Percentiles rank a stretch among this genome's conserved stretches.
Conservation (phyloP, 2,329 filamentous ascomycete species). For the Aspergillus sp. region DNA sequence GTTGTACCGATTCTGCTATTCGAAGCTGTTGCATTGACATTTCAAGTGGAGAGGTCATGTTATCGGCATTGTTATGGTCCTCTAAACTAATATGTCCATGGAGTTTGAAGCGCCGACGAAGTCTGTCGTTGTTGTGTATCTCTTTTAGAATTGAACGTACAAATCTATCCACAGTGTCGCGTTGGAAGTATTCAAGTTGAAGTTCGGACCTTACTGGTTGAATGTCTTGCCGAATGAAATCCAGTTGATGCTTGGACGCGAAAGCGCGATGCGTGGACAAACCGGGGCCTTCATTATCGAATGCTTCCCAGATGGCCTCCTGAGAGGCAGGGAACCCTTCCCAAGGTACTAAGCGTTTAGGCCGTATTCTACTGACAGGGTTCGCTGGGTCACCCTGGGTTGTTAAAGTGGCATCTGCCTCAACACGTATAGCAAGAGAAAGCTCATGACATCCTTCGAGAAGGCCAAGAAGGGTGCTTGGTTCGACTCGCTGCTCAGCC, state of each 20-base stretch:
- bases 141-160: too few relatives aligned
- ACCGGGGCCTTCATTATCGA: conserved; percentile 12
- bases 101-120: conserved; percentile 7
- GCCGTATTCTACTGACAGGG: conserved; percentile 18
- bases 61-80: too few relatives aligned
- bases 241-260: conserved; percentile 19
- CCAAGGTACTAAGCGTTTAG: conserved; percentile 26
- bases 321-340: conserved; percentile 27
- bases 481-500: too few relatives aligned
- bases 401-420: too few relatives aligned
- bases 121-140: conserved; percentile 12
- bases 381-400: too few relatives aligned
- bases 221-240: conserved; percentile 2
- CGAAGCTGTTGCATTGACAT: too few relatives aligned
- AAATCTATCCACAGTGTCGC: too few relatives aligned
- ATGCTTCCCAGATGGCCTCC: conserved; percentile 26
- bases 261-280: conserved; percentile 24
- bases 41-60: too few relatives aligned
- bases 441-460: conserved; percentile 3
- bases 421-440: neutral
- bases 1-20: too few relatives aligned
- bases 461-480: too few relatives aligned
- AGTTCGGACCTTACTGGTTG: too few relatives aligned
- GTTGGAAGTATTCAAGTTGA: too few relatives aligned
- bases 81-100: conserved; percentile 18